Conservation (phyloP, 2,329 filamentous ascomycete species). For the Monilinia vaccinii-corymbosi region DNA sequence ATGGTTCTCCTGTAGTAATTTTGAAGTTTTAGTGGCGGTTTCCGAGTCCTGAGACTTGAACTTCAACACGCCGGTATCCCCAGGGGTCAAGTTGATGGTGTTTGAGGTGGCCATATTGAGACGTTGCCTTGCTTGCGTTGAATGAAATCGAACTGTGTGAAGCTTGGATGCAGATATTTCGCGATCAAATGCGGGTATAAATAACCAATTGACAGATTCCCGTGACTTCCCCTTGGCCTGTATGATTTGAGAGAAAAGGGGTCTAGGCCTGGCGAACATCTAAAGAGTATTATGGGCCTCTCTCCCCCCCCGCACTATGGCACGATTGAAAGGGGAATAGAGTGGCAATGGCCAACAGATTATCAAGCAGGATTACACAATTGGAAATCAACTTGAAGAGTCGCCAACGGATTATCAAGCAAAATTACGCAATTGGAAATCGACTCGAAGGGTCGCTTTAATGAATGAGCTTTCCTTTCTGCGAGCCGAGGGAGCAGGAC, state of each 20-base stretch:
- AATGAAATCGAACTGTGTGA: background rate
- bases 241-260: background rate
- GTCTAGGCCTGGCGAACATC: background rate
- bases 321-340: background rate
- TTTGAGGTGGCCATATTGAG: conserved; percentile 26
- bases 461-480: background rate
- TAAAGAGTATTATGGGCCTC: background rate
- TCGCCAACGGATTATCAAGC: background rate
- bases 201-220: background rate
- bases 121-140: background rate
- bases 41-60: conserved; percentile 42
- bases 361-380: background rate
- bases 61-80: conserved; percentile 42
- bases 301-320: background rate
- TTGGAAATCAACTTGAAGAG: background rate
- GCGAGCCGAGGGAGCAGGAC: background rate
- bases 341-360: background rate
- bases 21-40: conserved; percentile 52
- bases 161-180: background rate
- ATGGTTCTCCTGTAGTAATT: conserved; percentile 69
- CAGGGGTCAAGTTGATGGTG: conserved; percentile 38
- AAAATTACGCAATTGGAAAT: background rate
- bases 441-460: background rate
- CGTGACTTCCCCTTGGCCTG: background rate
- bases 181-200: background rate